Base-by-base conservation (phyloP, 345 rosid genomes). In the Gossypium longicalyx region DNA sequence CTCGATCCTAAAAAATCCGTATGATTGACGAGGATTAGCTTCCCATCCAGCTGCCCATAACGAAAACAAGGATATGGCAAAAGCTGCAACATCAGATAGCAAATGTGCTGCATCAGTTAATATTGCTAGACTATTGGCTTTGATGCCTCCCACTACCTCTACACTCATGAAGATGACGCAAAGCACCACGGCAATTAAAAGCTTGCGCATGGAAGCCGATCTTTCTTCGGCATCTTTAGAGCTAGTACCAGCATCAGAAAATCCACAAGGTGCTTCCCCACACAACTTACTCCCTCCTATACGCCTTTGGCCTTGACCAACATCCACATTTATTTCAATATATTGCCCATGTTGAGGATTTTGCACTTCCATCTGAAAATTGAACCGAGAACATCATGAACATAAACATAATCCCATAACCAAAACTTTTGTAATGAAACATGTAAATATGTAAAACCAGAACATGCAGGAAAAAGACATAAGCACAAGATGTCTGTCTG, bases 41-140 rank as follows among this genome's bases (percentile, higher is more conserved):
- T 82, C 87, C 88, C 90, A 85, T 27, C 87, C 78, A 1, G 87
- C 62, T 47, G 87, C 88, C 90, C 90, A 83, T 15, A 87, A 57
- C 7, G 85, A 77, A 75, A 83, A 85, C 12, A 85, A 78, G 2
- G 87, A 87, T 56, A 87, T 87, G 13, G 84, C 86, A 79, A 82
- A 85, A 2, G 89, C 80, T 19, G 91, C 89, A 54, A 75, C 77
- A 75, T 75, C 77, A 4, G 77, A 75, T 47, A 75, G 64, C 72
- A 75, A 66, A 67, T 82, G 87, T 19, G 87, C 87, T 16, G 89
- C 90, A 70, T 85, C 89, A 1, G 89, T 83, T 73, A 87, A 76
- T 15, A 87, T 82, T 0, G 88, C 83, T 45, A 85, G 82, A 67
- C 87, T 83, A 76, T 87, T 87, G 76, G 89, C 86, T 79, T 82